A percentile compares a stretch with the other conserved stretches of the same genome.
These are phyloP conservation scores for Zymoseptoria pseudotritici DNA, from an alignment of 2,329 filamentous ascomycete species.

Conservation along the genomic window DNA sequence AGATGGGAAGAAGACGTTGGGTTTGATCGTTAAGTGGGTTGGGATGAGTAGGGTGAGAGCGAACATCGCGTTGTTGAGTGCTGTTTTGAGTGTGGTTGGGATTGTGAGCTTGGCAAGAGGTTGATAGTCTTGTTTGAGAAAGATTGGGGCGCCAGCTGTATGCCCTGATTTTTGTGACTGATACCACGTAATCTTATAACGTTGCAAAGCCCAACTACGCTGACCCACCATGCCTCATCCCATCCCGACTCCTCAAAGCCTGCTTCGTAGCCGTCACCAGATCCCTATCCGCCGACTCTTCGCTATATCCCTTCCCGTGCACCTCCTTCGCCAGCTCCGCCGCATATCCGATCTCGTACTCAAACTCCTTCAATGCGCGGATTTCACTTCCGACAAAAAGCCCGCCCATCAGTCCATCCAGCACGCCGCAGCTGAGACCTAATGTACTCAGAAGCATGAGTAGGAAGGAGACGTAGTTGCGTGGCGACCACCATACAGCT, in stretches of 20 bases:
- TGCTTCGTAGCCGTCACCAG: background rate
- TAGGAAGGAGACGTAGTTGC: slow-evolving; percentile 70
- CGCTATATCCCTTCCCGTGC: background rate
- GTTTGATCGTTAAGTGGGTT: background rate
- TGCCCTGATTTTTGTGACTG: too few species aligned
- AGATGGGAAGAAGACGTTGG: background rate
- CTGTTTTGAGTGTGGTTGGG: background rate
- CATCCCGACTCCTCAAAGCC: background rate
- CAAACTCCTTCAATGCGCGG: slow-evolving; percentile 77
- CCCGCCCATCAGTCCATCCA: slow-evolving; percentile 80
- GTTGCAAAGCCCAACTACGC: background rate
- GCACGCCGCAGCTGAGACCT: slow-evolving; percentile 63
- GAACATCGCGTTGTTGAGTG: background rate
- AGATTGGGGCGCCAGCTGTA: background rate
- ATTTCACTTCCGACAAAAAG: slow-evolving; percentile 82
- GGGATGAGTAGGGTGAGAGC: background rate
- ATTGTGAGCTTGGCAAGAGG: background rate
- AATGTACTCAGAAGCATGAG: slow-evolving; percentile 74
- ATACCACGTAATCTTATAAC: too few species aligned
- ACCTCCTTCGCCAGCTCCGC: slow-evolving; percentile 29
- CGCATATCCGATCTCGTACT: slow-evolving; percentile 80
- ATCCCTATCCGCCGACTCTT: background rate
- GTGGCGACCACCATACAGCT: slow-evolving; percentile 77
- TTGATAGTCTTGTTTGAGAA: background rate
- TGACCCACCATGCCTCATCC: background rate